Evolutionary conservation across 1,284 basidiomycete genomes (phyloP), one percentile per base, ranked within the genome.

Genomic region (Malassezia yamatoensis): DNA sequence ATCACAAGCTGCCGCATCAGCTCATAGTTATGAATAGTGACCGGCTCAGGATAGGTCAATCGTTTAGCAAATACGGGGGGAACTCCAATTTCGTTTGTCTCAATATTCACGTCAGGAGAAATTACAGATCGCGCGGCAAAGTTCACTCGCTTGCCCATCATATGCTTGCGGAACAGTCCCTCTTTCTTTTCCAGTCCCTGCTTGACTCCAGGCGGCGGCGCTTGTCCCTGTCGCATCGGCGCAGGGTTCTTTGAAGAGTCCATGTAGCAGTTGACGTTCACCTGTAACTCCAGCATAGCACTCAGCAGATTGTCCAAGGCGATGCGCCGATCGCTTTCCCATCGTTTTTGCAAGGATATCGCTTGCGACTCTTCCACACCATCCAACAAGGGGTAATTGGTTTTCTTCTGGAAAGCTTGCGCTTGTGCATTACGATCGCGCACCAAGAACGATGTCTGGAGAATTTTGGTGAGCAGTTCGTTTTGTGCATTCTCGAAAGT

Each of bases 91-190:
- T 99, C 94, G 76, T 91, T 94, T 37, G 94, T 90, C 78, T 99
- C 94, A 66, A 99, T 96, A 77, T 98, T 98, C 73, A 96, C 89
- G 73, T 99, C 94, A 10, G 94, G 94, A 33, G 94, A 98, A 64
- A 99, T 99, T 74, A 99, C 94, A 13, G 94, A 98, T 64, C 94
- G 89, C 34, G 94, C 94, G 40, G 94, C 90, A 75, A 94, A 96
- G 77, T 99, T 98, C 69, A 99, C 94, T 75, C 94, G 90, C 80
- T 99, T 99, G 39, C 94, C 94, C 94, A 99, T 99, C 94, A 99
- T 98, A 75, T 99, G 85, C 78, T 93, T 96, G 60, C 94, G 82
- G 82, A 99, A 99, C 49, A 99, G 77, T 54, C 94, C 94, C 68
- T 98, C 94, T 78, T 99, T 99, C 82, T 98, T 98, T 78, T 99